phyloP scores from a whole-genome alignment of 2,329 filamentous ascomycete species.

The Phymatotrichopsis omnivora region DNA sequence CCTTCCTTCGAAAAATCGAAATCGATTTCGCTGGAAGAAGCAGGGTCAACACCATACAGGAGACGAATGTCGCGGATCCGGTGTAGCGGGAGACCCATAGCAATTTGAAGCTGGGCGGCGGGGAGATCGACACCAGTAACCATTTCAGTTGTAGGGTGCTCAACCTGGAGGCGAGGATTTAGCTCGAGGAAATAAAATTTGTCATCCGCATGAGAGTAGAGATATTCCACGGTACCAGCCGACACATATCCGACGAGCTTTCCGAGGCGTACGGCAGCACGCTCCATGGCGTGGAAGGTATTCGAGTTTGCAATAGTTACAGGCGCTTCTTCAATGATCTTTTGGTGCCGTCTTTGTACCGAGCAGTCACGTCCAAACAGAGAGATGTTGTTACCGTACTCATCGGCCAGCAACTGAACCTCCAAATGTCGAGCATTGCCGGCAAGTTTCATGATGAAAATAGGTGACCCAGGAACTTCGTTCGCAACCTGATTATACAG shows the following conservation, averaged over 20 bases:
- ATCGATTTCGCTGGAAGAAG: conserved; percentile 77
- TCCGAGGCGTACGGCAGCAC: conserved; percentile 86
- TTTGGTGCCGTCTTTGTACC: conserved; percentile 95
- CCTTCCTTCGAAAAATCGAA: conserved; percentile 88
- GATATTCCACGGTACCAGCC: conserved; percentile 95
- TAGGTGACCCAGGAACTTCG: conserved; percentile 96
- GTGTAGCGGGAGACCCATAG: conserved; percentile 95
- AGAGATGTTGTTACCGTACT: conserved; percentile 99
- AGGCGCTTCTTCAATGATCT: conserved; percentile 98
- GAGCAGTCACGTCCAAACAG: conserved; percentile 98
- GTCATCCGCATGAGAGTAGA: conserved; percentile 95
- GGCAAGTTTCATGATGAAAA: conserved; percentile 99
- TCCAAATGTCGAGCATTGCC: conserved; percentile 94
- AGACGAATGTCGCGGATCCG: conserved; percentile 92
- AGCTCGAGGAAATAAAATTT: conserved; percentile 99
- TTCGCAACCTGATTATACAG: conserved; percentile 93
- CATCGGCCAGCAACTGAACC: conserved; percentile 92
- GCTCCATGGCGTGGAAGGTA: conserved; percentile 94
- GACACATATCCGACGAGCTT: conserved; percentile 96
- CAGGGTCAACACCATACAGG: conserved; percentile 89
- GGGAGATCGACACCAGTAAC: conserved; percentile 95
- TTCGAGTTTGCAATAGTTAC: conserved; percentile 85
- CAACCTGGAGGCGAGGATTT: conserved; percentile 97
- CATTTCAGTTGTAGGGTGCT: conserved; percentile 99
- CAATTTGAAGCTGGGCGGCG: conserved; percentile 93